phyloP scores from a whole-genome alignment of 257 asterid genomes.

The Rhazya stricta region DNA sequence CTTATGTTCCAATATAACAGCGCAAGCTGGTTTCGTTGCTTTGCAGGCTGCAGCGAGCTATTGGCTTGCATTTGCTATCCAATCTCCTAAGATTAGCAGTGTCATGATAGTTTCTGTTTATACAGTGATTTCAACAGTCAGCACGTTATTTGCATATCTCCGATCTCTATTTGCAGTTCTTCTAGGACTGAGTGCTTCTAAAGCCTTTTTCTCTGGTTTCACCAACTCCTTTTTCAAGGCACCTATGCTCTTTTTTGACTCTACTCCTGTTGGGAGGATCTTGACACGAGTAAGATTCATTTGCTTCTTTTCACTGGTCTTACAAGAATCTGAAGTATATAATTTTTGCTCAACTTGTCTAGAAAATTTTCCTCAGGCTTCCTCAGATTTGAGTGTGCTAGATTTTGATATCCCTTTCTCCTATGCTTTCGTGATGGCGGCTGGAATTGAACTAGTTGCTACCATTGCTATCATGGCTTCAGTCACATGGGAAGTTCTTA shows the following conservation, averaged over 20 bases:
- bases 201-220: conserved; percentile 54
- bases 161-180: conserved; percentile 48
- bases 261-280: conserved; percentile 79
- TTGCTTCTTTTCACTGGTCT: background rate
- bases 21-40: conserved; percentile 45
- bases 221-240: conserved; percentile 56
- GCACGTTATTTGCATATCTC: conserved; percentile 47
- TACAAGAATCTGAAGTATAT: too few species aligned
- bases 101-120: conserved; percentile 41
- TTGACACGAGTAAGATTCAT: conserved; percentile 53
- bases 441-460: conserved; percentile 39
- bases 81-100: conserved; percentile 32
- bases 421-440: conserved; percentile 35
- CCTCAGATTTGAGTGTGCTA: conserved; percentile 64
- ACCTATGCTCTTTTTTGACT: conserved; percentile 80
- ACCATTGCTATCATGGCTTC: conserved; percentile 55
- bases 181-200: conserved; percentile 63
- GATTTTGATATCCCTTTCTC: conserved; percentile 64
- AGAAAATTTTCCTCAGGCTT: conserved; percentile 39
- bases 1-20: conserved; percentile 5
- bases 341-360: background rate
- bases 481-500: conserved; percentile 74
- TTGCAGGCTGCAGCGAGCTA: conserved; percentile 72
- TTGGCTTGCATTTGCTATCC: conserved; percentile 64
- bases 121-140: conserved; percentile 36